Base-by-base conservation (phyloP, 2,329 filamentous ascomycete species). In the Colletotrichum sp. region DNA sequence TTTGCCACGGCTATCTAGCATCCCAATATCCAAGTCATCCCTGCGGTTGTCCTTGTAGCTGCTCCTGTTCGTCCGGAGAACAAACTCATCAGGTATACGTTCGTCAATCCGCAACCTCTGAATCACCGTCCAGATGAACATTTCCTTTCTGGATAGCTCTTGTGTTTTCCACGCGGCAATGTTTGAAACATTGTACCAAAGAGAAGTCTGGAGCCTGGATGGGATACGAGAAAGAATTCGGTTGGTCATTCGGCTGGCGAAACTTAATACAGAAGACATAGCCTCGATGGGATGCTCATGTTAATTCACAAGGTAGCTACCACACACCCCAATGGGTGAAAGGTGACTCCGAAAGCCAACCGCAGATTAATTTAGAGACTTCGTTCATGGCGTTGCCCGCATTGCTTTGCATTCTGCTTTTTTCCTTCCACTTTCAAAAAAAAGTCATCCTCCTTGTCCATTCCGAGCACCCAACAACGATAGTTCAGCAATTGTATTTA, bases 401-500 rank as follows among this genome's bases (percentile, higher is more conserved):
- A 26, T 28, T 44, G 5, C 18, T 5, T n/a, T 10, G 6, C 5
- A 3, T 44, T n/a, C 8, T 6, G 39, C 9, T 44, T 5, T n/a
- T 44, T 12, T 26, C 5, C 26, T 5, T 26, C 5, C 26, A 26
- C 5, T 26, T 2, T 26, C 6, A n/a, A 26, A 26, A 3, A 15
- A 34, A 34, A 34, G 26, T 8, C 26, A 28, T 28, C 26, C 6
- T 44, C 1, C 5, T 12, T n/a, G 5, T 49, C n/a, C 18, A 9
- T n/a, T 12, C 18, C 9, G 9, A n/a, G n/a, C 9, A 12, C 44
- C 10, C 10, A 21, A 49, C 9, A 49, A 49, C 39, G 18, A 44
- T 2, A 44, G 8, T 26, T 26, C 26, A 12, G 0, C 39, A 21
- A 2, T n/a, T 1, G 10, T 2, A 49, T 0, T 3, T 12, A 49